Percentiles rank a stretch among this genome's conserved stretches.
Evolutionary conservation across 805 yeast species (phyloP).

Genomic region (Cyberlindnera galapagoensis): DNA sequence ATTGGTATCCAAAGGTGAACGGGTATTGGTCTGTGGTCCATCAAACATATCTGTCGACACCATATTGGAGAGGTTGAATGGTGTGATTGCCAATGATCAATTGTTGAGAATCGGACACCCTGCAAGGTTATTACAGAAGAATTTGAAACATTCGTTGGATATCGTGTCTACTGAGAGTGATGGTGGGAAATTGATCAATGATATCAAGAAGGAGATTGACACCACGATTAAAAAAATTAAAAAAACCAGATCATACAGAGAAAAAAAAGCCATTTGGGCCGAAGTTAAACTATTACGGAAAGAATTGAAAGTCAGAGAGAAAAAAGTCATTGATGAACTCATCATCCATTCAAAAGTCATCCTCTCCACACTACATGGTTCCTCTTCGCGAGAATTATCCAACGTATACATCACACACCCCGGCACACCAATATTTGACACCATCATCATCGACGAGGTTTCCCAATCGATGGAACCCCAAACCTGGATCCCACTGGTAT

Average conservation of each 20-base stretch:
- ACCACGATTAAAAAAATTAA: constrained; percentile 47
- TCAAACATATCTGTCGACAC: constrained; percentile 92
- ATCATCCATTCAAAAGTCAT: constrained; percentile 61
- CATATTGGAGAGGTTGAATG: constrained; percentile 62
- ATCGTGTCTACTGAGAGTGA: constrained; percentile 53
- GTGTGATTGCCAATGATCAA: constrained; percentile 22
- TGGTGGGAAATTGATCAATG: constrained; percentile 56
- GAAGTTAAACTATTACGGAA: constrained; percentile 63
- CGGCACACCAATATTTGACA: constrained; percentile 48
- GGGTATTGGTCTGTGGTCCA: constrained; percentile 88
- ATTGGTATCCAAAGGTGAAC: constrained; percentile 47
- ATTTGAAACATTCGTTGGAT: constrained; percentile 70
- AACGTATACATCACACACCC: constrained; percentile 35
- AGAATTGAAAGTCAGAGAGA: constrained; percentile 65
- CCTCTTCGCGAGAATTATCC: constrained; percentile 67
- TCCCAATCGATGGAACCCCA: constrained; percentile 93
- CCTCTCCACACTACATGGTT: constrained; percentile 81
- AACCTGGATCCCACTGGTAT: constrained; percentile 88
- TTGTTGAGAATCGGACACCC: constrained; percentile 92
- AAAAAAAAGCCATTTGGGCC: constrained; percentile 58
- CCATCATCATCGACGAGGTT: constrained; percentile 89
- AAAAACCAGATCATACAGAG: constrained; percentile 57
- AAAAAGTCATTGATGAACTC: constrained; percentile 51
- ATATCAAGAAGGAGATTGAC: constrained; percentile 66
- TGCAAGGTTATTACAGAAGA: constrained; percentile 63